Evolutionary conservation across 148 eudicot species (phyloP).

Genomic region (Chenopodium suecicum): DNA sequence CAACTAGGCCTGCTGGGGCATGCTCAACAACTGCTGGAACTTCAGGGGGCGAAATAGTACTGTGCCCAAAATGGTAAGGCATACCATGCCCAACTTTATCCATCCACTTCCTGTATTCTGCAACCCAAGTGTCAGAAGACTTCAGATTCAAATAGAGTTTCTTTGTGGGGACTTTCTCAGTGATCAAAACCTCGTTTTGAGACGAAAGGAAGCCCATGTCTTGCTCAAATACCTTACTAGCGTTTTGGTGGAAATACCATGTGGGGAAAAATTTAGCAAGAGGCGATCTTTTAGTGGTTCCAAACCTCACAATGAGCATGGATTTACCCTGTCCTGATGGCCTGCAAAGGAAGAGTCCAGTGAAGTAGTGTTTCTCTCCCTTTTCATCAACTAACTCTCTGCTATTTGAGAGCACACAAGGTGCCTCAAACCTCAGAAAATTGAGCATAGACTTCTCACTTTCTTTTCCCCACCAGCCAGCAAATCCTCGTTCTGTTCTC

Average conservation of each 20-base stretch:
- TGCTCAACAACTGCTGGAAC: constrained; percentile 88
- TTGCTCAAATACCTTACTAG: constrained; percentile 91
- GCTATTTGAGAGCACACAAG: constrained; percentile 86
- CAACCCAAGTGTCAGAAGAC: constrained; percentile 95
- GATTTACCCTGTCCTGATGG: constrained; percentile 97
- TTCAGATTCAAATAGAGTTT: constrained; percentile 66
- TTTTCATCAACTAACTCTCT: constrained; percentile 60
- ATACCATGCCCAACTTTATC: constrained; percentile 98
- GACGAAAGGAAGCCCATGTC: constrained; percentile 98
- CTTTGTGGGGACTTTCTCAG: constrained; percentile 77
- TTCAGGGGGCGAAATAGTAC: constrained; percentile 60
- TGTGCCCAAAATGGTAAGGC: constrained; percentile 98
- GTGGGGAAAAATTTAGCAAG: constrained; percentile 57
- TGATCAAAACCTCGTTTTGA: constrained; percentile 80
- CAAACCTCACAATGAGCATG: constrained; percentile 87
- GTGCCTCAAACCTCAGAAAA: constrained; percentile 83
- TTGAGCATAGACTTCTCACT: constrained; percentile 49
- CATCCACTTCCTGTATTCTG: constrained; percentile 97
- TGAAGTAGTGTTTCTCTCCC: constrained; percentile 64
- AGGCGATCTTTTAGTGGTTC: constrained; percentile 59
- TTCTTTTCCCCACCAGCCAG: constrained; percentile 87
- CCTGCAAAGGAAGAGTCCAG: constrained; percentile 80
- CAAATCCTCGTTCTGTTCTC: constrained; percentile 81
- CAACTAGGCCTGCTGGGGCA: constrained; percentile 90
- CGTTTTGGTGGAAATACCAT: constrained; percentile 95